Evolutionary conservation across 345 rosid species (phyloP).

Genomic region (Rhizophora mangle): DNA sequence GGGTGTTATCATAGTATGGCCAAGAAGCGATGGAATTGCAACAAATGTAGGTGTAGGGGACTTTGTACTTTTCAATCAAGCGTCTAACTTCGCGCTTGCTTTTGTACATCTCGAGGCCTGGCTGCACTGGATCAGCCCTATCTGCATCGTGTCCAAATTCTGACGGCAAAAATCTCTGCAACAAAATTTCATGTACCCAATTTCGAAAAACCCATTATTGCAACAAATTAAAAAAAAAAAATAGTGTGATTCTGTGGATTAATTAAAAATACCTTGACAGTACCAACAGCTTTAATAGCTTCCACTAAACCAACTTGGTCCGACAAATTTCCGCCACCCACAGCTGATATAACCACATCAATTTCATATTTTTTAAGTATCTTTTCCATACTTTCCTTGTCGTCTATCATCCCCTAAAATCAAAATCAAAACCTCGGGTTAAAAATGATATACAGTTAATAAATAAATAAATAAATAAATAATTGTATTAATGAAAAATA

Average conservation of each 20-base stretch:
- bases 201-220: too few species aligned
- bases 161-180: conserved; percentile 68
- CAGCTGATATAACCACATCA: conserved; percentile 56
- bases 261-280: conserved; percentile 44
- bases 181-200: too few species aligned
- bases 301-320: conserved; percentile 46
- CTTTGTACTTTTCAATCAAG: conserved; percentile 30
- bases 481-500: not conserved
- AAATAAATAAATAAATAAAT: not conserved
- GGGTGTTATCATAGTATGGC: conserved; percentile 63
- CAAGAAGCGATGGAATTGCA: conserved; percentile 79
- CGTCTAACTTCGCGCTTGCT: conserved; percentile 50
- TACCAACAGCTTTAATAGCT: conserved; percentile 54
- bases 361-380: conserved; percentile 46
- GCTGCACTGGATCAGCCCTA: conserved; percentile 62
- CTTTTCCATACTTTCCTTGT: conserved; percentile 45
- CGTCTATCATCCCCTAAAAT: conserved; percentile 40
- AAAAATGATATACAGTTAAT: not conserved
- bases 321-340: conserved; percentile 34
- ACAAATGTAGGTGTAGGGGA: conserved; percentile 62
- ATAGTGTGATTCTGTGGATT: too few species aligned
- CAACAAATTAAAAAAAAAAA: too few species aligned
- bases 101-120: conserved; percentile 49
- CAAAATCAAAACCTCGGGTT: too few species aligned
- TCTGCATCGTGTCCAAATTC: conserved; percentile 75